phyloP scores from a whole-genome alignment of 495 filamentous ascomycete species.

The Hyphodiscus hymeniophilus region DNA sequence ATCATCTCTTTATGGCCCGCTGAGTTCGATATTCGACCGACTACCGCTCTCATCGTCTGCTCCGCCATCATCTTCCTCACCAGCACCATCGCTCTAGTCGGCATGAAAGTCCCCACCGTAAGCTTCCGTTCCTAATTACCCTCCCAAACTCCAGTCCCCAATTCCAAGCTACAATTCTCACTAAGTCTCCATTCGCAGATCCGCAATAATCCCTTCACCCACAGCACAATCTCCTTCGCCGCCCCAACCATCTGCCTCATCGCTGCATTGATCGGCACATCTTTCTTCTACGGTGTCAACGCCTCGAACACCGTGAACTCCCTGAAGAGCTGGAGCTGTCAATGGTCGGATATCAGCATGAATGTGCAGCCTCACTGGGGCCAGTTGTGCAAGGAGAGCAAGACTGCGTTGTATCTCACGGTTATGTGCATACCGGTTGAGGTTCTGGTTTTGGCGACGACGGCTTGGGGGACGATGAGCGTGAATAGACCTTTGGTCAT shows the following conservation, averaged over 20 bases:
- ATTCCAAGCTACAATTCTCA: neutral
- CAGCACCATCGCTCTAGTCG: conserved; percentile 32
- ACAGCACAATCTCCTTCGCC: conserved; percentile 30
- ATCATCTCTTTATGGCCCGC: conserved; percentile 42
- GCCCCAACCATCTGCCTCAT: conserved; percentile 34
- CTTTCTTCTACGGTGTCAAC: conserved; percentile 47
- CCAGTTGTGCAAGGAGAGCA: conserved; percentile 41
- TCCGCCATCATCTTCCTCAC: conserved; percentile 33
- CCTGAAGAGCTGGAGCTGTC: conserved; percentile 47
- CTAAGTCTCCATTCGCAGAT: conserved; percentile 25
- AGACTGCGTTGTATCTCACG: conserved; percentile 39
- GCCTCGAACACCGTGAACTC: conserved; percentile 35
- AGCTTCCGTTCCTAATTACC: conserved; percentile 7
- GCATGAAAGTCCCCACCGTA: conserved; percentile 9
- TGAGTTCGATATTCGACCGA: conserved; percentile 41
- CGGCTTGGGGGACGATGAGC: conserved; percentile 30
- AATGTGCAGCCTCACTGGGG: conserved; percentile 35
- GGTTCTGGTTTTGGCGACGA: conserved; percentile 31
- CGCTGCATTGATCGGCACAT: conserved; percentile 38
- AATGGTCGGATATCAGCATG: conserved; percentile 40
- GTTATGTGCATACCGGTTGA: conserved; percentile 45
- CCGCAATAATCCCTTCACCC: conserved; percentile 28
- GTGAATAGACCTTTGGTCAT: conserved; percentile 26
- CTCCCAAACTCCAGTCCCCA: neutral
- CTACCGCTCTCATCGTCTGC: conserved; percentile 38